phyloP scores from a whole-genome alignment of 148 eudicot species.

The Suaeda aralocaspica region DNA sequence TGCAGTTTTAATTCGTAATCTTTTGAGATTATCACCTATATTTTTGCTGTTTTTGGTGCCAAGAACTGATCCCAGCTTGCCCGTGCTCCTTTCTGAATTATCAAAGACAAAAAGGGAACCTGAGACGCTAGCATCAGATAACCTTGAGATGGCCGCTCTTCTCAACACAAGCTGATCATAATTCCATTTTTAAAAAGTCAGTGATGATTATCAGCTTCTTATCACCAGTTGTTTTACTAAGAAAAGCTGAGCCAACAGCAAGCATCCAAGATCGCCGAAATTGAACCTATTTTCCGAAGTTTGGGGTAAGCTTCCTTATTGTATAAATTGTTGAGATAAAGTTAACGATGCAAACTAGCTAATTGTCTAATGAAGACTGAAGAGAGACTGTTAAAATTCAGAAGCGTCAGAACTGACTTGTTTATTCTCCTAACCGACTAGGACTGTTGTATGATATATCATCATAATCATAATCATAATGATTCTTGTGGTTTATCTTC shows the following conservation, averaged over 20 bases:
- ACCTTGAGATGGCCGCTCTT: slow-evolving; percentile 26
- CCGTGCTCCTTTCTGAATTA: slow-evolving; percentile 20
- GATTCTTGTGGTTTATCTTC: not conserved
- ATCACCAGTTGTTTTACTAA: not conserved
- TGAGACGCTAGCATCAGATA: slow-evolving; percentile 9
- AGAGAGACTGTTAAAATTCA: not conserved
- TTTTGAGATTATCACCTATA: slow-evolving; percentile 22
- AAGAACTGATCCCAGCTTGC: slow-evolving; percentile 23
- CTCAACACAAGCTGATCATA: slow-evolving; percentile 17
- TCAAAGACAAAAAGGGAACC: slow-evolving; percentile 24
- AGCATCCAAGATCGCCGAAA: not conserved
- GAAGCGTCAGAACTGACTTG: not conserved
- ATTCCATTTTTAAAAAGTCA: not conserved
- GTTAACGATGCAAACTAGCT: not conserved
- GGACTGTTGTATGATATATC: not conserved
- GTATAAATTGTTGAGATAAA: not conserved
- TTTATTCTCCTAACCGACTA: not conserved
- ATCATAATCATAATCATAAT: not conserved
- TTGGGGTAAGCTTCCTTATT: not conserved
- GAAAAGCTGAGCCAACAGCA: not conserved
- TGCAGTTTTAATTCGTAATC: slow-evolving; percentile 26
- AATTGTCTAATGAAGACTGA: not conserved
- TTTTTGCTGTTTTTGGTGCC: slow-evolving; percentile 31
- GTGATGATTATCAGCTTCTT: not conserved
- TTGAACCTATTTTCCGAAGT: too few species aligned